Evolutionary conservation across 768 basidiomycete genomes (phyloP).

Genomic region (Pholiota molesta): DNA sequence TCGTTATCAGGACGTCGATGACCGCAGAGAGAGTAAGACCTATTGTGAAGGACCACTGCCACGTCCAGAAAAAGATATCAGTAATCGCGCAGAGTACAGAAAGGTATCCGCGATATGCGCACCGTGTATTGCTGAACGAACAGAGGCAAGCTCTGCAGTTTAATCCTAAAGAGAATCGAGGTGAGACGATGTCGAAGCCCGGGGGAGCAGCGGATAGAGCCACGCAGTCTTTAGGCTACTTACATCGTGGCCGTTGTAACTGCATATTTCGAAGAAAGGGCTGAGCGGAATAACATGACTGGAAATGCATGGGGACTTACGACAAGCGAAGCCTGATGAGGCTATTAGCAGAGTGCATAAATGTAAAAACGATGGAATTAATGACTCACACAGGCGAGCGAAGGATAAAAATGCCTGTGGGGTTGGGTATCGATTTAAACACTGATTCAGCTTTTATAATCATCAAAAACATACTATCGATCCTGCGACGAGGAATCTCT

Average conservation of each 20-base stretch:
- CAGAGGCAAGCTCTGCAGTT: not conserved
- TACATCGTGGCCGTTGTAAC: not conserved
- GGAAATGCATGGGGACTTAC: not conserved
- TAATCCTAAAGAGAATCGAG: not conserved
- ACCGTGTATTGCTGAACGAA: not conserved
- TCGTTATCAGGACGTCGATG: conserved; percentile 53
- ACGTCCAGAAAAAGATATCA: not conserved
- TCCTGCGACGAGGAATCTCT: not conserved
- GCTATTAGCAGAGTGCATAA: not conserved
- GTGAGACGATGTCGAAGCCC: not conserved
- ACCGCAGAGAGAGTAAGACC: conserved; percentile 52
- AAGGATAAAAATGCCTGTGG: not conserved
- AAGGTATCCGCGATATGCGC: not conserved
- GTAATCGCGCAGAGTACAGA: not conserved
- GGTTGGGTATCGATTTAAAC: too few relatives aligned
- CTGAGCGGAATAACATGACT: not conserved
- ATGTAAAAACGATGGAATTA: not conserved
- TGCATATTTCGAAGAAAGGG: not conserved
- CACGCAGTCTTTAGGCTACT: not conserved
- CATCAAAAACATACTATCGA: not conserved
- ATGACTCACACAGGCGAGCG: not conserved
- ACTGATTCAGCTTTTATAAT: not conserved
- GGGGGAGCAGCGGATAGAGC: not conserved
- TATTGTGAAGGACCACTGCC: conserved; percentile 40
- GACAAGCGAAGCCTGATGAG: not conserved